Base-by-base conservation (phyloP, 2,329 filamentous ascomycete genomes). In the Talaromyces pinophilus region DNA sequence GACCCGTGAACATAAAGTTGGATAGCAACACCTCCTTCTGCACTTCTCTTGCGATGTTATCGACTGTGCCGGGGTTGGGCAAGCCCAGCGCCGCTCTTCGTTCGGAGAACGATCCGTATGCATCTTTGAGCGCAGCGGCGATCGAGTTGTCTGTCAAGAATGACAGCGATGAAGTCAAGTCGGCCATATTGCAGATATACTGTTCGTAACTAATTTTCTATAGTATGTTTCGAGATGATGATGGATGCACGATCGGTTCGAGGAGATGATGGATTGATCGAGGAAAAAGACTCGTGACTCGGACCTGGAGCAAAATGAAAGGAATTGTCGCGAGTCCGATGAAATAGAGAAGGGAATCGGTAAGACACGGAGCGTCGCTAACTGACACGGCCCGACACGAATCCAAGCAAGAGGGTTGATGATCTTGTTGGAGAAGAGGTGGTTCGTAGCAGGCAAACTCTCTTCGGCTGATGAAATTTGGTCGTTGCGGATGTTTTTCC, bases 21-120 rank as follows among this genome's bases (percentile, higher is more conserved):
- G 90, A 95, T 75, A 97, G 88, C 78, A 98, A 90, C 73, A 97
- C 93, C 86, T 97, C 93, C 82, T 93, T 93, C 83, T 96, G 90
- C 69, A 97, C 93, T 84, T 99, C 95, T 78, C 91, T 90, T 72
- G 91, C 87, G 78, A 97, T 89, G 76, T 89, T 89, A 82, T 99
- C 95, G 72, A 97, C 89, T 62, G 91, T 93, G 74, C 95, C 95
- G 48, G 95, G 95, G 82, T 98, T 98, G 72, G 90, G 86, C 72
- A 99, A 85, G 69, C 93, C 94, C 71, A 99, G 87, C 81, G 91
- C 90, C 73, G 89, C 91, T 84, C 95, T 90, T 82, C 92, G 88
- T 74, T 95, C 91, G 69, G 90, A 90, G 79, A 98, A 96, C 63
- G 89, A 87, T 74, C 85, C 86, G 82, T 95, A 90, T 80, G 88